Evolutionary conservation across 2,329 filamentous ascomycete genomes (phyloP), one percentile per base, ranked within the genome.

Genomic region (Neofusicoccum sp.): DNA sequence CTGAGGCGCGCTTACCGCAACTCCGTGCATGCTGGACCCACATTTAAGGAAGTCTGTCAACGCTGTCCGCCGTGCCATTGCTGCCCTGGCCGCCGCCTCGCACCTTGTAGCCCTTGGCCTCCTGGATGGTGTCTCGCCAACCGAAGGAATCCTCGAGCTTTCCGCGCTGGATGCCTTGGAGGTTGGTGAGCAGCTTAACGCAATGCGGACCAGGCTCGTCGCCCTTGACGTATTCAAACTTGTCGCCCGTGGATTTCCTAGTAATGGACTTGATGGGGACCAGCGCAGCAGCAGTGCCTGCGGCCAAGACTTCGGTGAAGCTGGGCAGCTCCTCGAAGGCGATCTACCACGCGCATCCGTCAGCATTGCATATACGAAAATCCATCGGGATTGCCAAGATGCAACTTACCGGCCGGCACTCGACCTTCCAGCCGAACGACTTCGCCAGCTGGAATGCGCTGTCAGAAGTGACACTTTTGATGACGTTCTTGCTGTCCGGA

Each of bases 191-290:
- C 40, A 98, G 81, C 77, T 88, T 88, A 28, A 86, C 71, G 73
- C 87, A 93, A 16, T 89, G 79, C 33, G 88, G 85, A 0, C 93
- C 93, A 0, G 90, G 86, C 61, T 92, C 88, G 60, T 89, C 84
- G 16, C 79, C 82, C 8, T 77, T 77, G 47, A 80, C 73, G 67
- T 85, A 88, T 6, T 73, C 72, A 69, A 87, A 84, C 59, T 80
- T 84, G 63, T 86, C 82, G 43, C 76, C 74, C 43, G 76, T 80
- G 14, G 82, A 85, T 53, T 76, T 84, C 69, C 92, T 86, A 2
- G 90, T 95, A 73, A 98, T 96, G 67, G 90, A 95, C 63, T 89
- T 89, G 75, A 97, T 95, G 1, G 93, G 93, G 3, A 98, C 93
- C 58, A 99, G 81, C 0, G 91, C 90, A 0, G 93, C 93, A 0